Base-by-base conservation (phyloP, 805 yeast genomes). In the Cyberlindnera maritima region DNA sequence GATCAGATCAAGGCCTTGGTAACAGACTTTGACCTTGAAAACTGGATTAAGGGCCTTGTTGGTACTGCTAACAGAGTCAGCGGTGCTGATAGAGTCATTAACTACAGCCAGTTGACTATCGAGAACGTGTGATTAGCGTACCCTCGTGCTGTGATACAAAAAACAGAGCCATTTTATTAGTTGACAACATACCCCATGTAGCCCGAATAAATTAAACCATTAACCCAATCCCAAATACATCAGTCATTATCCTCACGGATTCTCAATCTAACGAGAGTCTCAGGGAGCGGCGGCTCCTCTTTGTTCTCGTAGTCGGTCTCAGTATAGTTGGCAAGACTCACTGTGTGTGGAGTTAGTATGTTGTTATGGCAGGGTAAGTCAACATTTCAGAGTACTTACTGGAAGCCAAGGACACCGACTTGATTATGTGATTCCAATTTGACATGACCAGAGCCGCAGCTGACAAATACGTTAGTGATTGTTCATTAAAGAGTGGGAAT, bases 401-500 rank as follows among this genome's bases (percentile, higher is more conserved):
- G 2, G 74, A 66, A 0, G 89, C 89, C 54, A 85, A 64, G 11
- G 84, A 75, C 0, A 83, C 76, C 3, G 86, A 75, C 48, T 79
- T 70, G 17, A 80, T 67, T 17, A 84, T 81, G 47, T 76, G 78
- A 46, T 76, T 74, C 91, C 91, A 84, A 54, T 81, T 83, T 3
- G 79, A 70, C 56, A 85, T 70, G 2, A 84, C 77, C 5, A 72
- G 63, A 2, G 79, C 77, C 7, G 81, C 82, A 33, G 83, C 76
- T 57, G 12, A 3, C 14, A 26, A 5, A 10, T 12, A 8, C 9
- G 55, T 58, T 50, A 55, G 55, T 26, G 25, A 12, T 52, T 36
- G 18, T 25, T 35, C 26, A 12, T 5, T 5, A 5, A 10, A 15
- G 8, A 7, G 3, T 4, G 18, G 9, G 31, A 6, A n/a, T 8